These are phyloP conservation scores for Globisporangium barbulae DNA, from an alignment of 352 stramenopile genomes.

Conservation along the genomic window DNA sequence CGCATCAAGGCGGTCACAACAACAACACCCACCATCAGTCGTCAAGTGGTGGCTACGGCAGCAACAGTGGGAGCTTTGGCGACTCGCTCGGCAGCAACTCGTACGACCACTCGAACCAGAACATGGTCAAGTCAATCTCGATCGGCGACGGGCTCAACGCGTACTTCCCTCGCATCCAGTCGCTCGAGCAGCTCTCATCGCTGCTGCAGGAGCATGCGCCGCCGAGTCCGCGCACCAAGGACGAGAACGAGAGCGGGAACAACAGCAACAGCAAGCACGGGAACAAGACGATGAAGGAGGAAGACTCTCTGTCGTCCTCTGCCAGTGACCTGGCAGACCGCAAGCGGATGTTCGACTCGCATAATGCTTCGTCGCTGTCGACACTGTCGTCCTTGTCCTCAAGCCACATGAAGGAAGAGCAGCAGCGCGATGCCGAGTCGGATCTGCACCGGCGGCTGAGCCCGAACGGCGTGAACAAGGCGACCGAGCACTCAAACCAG, in stretches of 20 bases:
- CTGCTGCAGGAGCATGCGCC: slow-evolving; percentile 64
- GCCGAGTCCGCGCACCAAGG: slow-evolving; percentile 34
- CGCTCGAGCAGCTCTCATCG: slow-evolving; percentile 69
- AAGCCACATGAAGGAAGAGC: slow-evolving; percentile 28
- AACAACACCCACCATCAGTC: slow-evolving; percentile 10
- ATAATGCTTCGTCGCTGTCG: not conserved
- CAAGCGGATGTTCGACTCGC: not conserved
- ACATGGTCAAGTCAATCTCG: slow-evolving; percentile 54
- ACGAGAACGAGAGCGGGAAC: slow-evolving; percentile 8
- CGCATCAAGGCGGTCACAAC: slow-evolving; percentile 15
- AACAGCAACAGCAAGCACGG: not conserved
- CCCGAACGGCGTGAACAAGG: slow-evolving; percentile 30
- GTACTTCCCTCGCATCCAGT: slow-evolving; percentile 79
- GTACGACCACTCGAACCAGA: slow-evolving; percentile 25
- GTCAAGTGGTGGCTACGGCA: slow-evolving; percentile 6
- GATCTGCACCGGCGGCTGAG: slow-evolving; percentile 35
- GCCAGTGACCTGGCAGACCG: slow-evolving; percentile 1
- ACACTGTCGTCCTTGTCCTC: not conserved
- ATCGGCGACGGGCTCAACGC: slow-evolving; percentile 62
- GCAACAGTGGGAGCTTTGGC: slow-evolving; percentile 6
- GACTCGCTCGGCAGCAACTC: slow-evolving; percentile 7
- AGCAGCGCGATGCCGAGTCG: slow-evolving; percentile 10
- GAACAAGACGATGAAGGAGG: slow-evolving; percentile 1
- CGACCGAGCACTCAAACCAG: slow-evolving; percentile 45
- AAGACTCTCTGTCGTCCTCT: slow-evolving; percentile 1